Base-by-base conservation (phyloP, 768 basidiomycete species). In the Lactarius pseudohatsudake region DNA sequence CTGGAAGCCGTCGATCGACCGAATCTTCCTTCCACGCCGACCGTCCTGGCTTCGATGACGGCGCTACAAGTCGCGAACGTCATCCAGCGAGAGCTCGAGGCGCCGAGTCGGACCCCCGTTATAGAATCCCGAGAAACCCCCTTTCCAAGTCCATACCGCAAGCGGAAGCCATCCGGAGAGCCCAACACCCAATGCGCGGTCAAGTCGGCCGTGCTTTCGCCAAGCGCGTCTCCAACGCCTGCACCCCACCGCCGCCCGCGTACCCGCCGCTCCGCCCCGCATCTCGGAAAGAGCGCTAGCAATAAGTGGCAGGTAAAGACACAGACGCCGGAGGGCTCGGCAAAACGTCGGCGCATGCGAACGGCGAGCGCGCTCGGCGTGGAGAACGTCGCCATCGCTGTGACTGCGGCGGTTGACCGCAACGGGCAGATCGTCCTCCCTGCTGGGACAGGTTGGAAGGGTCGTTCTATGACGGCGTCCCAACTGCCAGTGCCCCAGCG, bases 401-500 rank as follows among this genome's bases (percentile, higher is more conserved):
- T 55, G 1, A 16, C 56, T 2, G 16, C 30, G 32, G 28, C 10
- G 38, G 41, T 53, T n/a, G 69, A 70, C 53, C 30, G 47, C 4
- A 64, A 47, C 28, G 67, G 69, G 11, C 69, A 68, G 63, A 70
- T 70, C 28, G 59, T 70, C 11, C 58, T 70, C 26, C 69, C 66
- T 0, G 62, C 66, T 18, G 69, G 69, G 16, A 70, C 43, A 32
- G 69, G 69, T 20, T 70, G 69, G 69, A 64, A 61, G 36, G 67
- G 69, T 10, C 66, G 66, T 34, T 59, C 59, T 22, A 30, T 30
- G 15, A 30, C 34, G 4, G 16, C 4, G 18, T 38, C 9, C 0
- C 57, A 45, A 1, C 53, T 16, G 9, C 57, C 32, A 0, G 50
- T 53, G 13, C 22, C 26, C 16, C 59, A 38, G 15, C 53, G 54